Base-by-base conservation (phyloP, 2,329 filamentous ascomycete genomes). In the Nannizzia gypsea region DNA sequence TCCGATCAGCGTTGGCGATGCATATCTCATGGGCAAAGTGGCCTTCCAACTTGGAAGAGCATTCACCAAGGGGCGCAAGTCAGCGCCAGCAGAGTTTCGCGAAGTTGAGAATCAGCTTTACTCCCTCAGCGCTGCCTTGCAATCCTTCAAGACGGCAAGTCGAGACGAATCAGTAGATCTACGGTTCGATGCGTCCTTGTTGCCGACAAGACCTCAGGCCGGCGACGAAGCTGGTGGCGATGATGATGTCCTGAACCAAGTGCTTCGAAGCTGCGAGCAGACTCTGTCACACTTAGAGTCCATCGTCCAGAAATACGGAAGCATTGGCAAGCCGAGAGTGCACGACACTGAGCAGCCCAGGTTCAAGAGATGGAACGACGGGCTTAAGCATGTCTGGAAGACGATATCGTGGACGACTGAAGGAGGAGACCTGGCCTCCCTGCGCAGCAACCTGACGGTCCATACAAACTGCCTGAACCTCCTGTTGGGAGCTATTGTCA, bases 31-130 rank as follows among this genome's bases (percentile, higher is more conserved):
- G 22, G 28, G 15, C 55, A 57, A 42, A 9, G 15, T 57, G 22
- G 34, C 55, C n/a, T 57, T 57, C 22, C 15, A 42, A 8, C 55
- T 57, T 1, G 55, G 55, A 40, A 31, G 38, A 26, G 55, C 55
- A 8, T 57, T 57, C 22, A 38, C 55, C 31, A 36, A 26, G 36
- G 55, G 55, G 6, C 55, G 55, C 22, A 57, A 42, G 34, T 57
- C 55, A 36, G 55, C 55, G 17, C 55, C 55, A 9, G 28, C 55
- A 17, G 55, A 57, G 31, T 57, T 57, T 34, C 55, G 36, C n/a
- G 55, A 57, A 24, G 55, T 57, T 4, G 31, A 57, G 15, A 57
- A 57, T 6, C 55, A 57, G 55, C 55, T 57, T 17, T 57, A 57
- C 38, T 36, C 55, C n/a, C 36, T 57, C 31, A 57, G 55, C 22